Conservation (phyloP, 169 alveolate species). For the Perkinsus olseni region DNA sequence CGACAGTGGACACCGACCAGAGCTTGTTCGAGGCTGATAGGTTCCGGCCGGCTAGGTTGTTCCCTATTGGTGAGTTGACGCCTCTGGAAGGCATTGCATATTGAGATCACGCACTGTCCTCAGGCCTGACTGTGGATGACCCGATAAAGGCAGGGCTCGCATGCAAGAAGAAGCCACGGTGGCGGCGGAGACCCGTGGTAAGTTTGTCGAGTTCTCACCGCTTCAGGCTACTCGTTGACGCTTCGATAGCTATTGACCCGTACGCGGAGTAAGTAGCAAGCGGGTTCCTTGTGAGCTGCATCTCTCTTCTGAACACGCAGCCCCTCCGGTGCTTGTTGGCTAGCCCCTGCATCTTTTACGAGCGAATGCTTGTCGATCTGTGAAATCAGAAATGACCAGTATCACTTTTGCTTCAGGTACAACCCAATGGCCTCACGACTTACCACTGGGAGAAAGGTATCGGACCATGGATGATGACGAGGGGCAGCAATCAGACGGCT, state of each 20-base stretch:
- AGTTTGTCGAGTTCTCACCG: not conserved
- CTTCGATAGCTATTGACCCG: no score
- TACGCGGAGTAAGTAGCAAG: no score
- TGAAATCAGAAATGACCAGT: no score
- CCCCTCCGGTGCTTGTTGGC: no score
- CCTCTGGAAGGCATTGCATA: not conserved
- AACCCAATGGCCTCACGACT: not conserved
- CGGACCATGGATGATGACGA: not conserved
- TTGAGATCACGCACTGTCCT: no score
- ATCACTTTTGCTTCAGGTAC: not conserved
- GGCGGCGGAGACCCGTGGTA: not conserved
- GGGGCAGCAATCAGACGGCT: not conserved
- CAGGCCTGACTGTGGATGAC: not conserved
- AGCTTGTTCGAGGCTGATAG: not conserved
- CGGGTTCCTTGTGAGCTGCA: no score
- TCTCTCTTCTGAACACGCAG: no score
- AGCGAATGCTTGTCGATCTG: no score
- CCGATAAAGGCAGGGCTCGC: not conserved
- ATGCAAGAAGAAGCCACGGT: not conserved
- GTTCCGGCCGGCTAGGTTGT: not conserved
- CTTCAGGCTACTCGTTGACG: not conserved
- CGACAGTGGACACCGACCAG: not conserved
- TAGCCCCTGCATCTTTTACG: no score
- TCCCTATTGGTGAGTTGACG: not conserved
- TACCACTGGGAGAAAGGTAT: not conserved